Conservation (phyloP, 345 rosid genomes). For the Dovyalis caffra region DNA sequence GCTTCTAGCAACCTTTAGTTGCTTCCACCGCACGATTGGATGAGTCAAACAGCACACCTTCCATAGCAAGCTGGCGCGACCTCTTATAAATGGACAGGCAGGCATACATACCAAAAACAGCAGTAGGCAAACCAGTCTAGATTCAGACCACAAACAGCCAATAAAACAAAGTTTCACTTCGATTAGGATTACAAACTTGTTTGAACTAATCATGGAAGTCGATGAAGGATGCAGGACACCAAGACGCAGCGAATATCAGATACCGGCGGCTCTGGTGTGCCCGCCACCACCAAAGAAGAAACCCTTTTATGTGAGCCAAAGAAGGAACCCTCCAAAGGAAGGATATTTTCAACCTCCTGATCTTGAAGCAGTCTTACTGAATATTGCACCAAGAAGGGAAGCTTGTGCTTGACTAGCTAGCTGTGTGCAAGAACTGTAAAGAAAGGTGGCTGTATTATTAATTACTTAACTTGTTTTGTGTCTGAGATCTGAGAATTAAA, state of each 20-base stretch:
- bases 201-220: slow-evolving; percentile 12
- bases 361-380: slow-evolving; percentile 51
- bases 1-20: background rate
- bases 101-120: background rate
- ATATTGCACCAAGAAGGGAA: slow-evolving; percentile 31
- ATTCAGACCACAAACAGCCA: background rate
- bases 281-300: slow-evolving; percentile 74
- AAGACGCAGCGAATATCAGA: slow-evolving; percentile 36
- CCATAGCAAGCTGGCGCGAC: slow-evolving; percentile 30
- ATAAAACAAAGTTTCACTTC: background rate
- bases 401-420: slow-evolving; percentile 19
- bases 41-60: slow-evolving; percentile 29
- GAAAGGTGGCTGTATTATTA: background rate
- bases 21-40: slow-evolving; percentile 36
- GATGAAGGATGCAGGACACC: slow-evolving; percentile 59
- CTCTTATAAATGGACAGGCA: background rate
- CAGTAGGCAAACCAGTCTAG: background rate
- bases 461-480: background rate
- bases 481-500: background rate
- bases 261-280: slow-evolving; percentile 36
- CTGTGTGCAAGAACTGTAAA: background rate
- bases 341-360: slow-evolving; percentile 76
- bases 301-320: slow-evolving; percentile 11
- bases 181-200: background rate
- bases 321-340: slow-evolving; percentile 44